Conservation (phyloP, 164 flowering plant species). For the Stephania yunnanensis region DNA sequence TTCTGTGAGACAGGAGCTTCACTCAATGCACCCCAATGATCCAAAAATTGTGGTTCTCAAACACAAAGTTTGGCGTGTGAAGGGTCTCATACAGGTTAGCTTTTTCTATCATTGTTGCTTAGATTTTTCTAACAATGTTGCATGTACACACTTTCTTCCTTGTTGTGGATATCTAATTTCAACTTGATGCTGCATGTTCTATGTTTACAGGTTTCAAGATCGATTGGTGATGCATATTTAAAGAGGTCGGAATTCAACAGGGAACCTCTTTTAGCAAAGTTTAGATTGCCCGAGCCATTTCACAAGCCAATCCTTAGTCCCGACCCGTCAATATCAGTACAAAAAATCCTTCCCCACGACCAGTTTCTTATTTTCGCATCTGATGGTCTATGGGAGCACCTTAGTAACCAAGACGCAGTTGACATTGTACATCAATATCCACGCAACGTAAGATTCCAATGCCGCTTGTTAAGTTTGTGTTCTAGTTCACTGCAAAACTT, state of each 20-base stretch:
- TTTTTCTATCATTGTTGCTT: neutral
- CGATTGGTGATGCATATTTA: constrained; percentile 90
- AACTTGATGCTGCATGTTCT: neutral
- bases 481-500: neutral
- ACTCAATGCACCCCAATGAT: constrained; percentile 76
- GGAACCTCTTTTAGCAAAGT: constrained; percentile 66
- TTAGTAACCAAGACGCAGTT: constrained; percentile 86
- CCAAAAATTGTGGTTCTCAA: constrained; percentile 83
- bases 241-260: constrained; percentile 73
- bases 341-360: constrained; percentile 57
- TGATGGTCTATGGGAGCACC: constrained; percentile 93
- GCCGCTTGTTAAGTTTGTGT: neutral
- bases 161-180: neutral
- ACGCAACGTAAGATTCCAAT: constrained; percentile 49
- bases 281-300: constrained; percentile 64
- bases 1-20: constrained; percentile 80
- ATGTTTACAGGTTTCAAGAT: constrained; percentile 68
- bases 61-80: constrained; percentile 95
- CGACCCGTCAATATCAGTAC: constrained; percentile 64
- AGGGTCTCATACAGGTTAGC: constrained; percentile 86
- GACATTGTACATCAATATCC: constrained; percentile 64
- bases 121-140: no score
- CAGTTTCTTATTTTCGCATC: constrained; percentile 88
- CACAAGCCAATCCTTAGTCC: constrained; percentile 65
- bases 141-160: neutral